Evolutionary conservation across 2,329 filamentous ascomycete genomes (phyloP), one percentile per base, ranked within the genome.

Genomic region (Fusarium napiforme): DNA sequence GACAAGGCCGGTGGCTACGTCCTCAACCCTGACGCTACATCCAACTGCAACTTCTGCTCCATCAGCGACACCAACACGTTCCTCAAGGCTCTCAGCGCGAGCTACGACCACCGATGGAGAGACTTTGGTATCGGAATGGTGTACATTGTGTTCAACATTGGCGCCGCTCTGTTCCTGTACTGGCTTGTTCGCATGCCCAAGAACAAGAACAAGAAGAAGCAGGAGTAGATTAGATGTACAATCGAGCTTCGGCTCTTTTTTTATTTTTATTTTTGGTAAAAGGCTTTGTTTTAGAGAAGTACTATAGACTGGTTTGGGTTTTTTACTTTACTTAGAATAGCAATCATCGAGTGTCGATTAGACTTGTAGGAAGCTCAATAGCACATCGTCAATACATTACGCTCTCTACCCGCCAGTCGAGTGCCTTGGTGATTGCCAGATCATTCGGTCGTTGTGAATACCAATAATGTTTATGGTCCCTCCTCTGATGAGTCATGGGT

Each of bases 111-210:
- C 60, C 78, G 87, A 30, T 91, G 88, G 88, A 84, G 88, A 32
- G 87, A 91, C 73, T 87, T 87, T 65, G 89, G 88, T 7, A 83
- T 91, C 26, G 82, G 88, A 60, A 88, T 86, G 81, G 85, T 83
- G 0, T 90, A 87, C 67, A 85, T 88, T 50, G 78, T 82, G 4
- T 87, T 89, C 78, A 90, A 90, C 73, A 81, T 88, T 30, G 77
- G 78, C 18, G 85, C 83, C 2, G 85, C 87, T 0, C 75, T 89
- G n/a, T 76, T 81, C 19, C 78, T 89, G 49, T 90, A 89, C 77
- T 89, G 84, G 83, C 74, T 87, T 69, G 80, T 81, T 11, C 79
- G 83, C 16, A 82, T 84, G 71, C 82, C 82, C 19, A 84, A 84
- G 79, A 74, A 74, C n/a, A 78, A 71, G 68, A 79, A 77, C 70